Evolutionary conservation across 176 grass and related monocot genomes (phyloP), one percentile per base, ranked within the genome.

Genomic region (Juncus effusus): DNA sequence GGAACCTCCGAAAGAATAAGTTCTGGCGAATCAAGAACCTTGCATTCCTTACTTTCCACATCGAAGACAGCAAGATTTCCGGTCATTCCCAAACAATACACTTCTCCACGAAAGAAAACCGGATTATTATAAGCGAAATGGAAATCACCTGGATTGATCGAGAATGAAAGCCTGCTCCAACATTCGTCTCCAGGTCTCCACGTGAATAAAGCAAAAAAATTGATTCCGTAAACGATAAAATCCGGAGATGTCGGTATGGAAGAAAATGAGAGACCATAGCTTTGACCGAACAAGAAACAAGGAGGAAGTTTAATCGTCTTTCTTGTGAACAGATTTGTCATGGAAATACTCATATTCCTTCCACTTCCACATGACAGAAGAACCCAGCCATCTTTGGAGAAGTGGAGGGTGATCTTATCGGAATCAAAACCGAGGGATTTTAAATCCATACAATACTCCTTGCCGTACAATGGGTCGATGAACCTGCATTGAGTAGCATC

Each of bases 381-480:
- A 11, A 60, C 52, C 69, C 78, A 74, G 2, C 78, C 69, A 35
- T 80, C 69, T 52, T 74, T 67, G 2, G 69, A 74, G 53, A 40
- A 74, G 19, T 59, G 69, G 13, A 67, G 28, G 1, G 42, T 28
- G 8, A 11, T 38, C 3, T n/a, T 49, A 3, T 74, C 47, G 5
- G 16, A 3, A 10, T 35, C 19, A 6, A 6, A 36, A 1, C 72
- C 42, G 39, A 80, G 57, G 9, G 41, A 12, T 3, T 5, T 44
- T 4, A 80, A 41, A 37, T 28, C 42, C 13, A 80, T 8, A 12
- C 16, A 49, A 52, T 74, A 74, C 9, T 52, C 51, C 52, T 78
- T 16, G 16, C 35, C 19, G 13, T n/a, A 64, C 6, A 80, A 15
- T 13, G 61, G 69, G n/a, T 74, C 78, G 0, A 74, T 58, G 60